Evolutionary conservation across 1,284 basidiomycete genomes (phyloP), one percentile per base, ranked within the genome.

Genomic region (Nidula niveotomentosa): DNA sequence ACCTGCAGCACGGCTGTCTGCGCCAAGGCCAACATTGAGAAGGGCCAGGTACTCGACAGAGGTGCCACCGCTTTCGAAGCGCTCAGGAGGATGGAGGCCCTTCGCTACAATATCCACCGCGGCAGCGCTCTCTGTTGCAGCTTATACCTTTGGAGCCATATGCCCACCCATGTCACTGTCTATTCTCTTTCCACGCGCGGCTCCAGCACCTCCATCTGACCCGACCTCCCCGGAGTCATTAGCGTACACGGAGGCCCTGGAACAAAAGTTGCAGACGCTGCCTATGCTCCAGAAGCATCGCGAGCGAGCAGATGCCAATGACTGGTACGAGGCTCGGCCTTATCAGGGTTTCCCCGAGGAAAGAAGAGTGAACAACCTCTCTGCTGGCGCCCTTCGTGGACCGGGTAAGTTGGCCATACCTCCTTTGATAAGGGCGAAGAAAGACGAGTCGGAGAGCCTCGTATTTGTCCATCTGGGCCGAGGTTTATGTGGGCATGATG

Each of bases 401-500:
- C 93, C 94, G 0, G 91, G 92, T 7, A 90, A 86, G 71, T 78
- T 97, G 5, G 91, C 93, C 0, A 69, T 95, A 50, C 76, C 81
- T 18, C 93, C 94, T 1, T 63, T 96, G 1, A 81, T 93, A 6
- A 80, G 94, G 15, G 84, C 84, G n/a, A 83, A 79, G 63, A 76
- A 76, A 55, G 91, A 96, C 70, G 91, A 93, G 67, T 79, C 75
- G 8, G 88, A 93, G 71, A 81, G 82, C 6, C 66, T 86, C 55
- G 77, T 85, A 10, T 74, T 97, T 56, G 57, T 94, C 1, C 96
- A 98, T 67, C 77, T 97, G 7, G 96, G 96, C 1, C 75, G 91
- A 37, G 88, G 87, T 5, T 65, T 98, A 50, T 98, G 96, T 66
- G 93, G 93, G 2, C 94, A 96, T 63, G 94, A 96, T 69, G 95